Conservation (phyloP, 1,139 yeast genomes). For the Candida dubliniensis region DNA sequence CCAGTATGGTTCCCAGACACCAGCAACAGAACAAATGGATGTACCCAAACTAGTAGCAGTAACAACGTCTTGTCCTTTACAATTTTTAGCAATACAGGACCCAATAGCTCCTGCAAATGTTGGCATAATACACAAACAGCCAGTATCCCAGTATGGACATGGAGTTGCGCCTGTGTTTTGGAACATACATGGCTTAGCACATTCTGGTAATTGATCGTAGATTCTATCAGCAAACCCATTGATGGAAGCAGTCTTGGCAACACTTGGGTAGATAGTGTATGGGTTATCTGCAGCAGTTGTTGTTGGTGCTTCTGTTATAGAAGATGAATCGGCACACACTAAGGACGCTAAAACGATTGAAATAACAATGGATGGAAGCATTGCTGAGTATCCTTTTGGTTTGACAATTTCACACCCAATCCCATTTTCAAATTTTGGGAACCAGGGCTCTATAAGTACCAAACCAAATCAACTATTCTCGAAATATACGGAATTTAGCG, state of each 20-base stretch:
- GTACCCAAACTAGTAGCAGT: conserved; percentile 25
- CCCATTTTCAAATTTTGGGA: not conserved
- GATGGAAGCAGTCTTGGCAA: conserved; percentile 40
- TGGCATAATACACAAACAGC: conserved; percentile 39
- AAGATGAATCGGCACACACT: conserved; percentile 1
- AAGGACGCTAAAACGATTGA: conserved; percentile 9
- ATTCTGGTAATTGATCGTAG: conserved; percentile 26
- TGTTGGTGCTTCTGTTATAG: conserved; percentile 7
- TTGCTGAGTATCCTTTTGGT: conserved; percentile 2
- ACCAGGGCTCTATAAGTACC: not conserved
- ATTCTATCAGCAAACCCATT: conserved; percentile 46
- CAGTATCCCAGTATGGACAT: conserved; percentile 43
- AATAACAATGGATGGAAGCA: conserved; percentile 6
- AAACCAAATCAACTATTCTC: too few species aligned
- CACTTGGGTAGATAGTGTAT: conserved; percentile 34
- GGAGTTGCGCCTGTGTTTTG: conserved; percentile 28
- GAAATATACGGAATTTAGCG: too few species aligned
- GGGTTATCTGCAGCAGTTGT: conserved; percentile 2
- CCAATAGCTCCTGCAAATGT: conserved; percentile 28
- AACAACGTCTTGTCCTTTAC: conserved; percentile 25
- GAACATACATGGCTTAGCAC: conserved; percentile 30
- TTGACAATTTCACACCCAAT: not conserved
- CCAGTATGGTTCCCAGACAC: conserved; percentile 29
- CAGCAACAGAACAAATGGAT: conserved; percentile 29
- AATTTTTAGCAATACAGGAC: conserved; percentile 28